Percentiles rank a stretch among this genome's conserved stretches.
Evolutionary conservation across 768 basidiomycete species (phyloP).

Genomic region (Calocybe gangraenosa): DNA sequence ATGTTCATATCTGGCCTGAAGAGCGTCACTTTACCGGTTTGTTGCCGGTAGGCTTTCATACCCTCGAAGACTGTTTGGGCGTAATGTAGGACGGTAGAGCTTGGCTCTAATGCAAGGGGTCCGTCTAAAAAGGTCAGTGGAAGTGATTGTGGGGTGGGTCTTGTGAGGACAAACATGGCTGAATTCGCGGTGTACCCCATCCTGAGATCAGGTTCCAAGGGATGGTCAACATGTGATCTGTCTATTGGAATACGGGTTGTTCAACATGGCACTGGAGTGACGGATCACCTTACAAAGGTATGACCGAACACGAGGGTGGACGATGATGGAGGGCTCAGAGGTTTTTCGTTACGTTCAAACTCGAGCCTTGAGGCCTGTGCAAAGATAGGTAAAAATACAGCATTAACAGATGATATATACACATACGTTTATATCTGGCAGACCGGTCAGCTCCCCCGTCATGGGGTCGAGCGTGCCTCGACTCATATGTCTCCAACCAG

Average conservation of each 20-base stretch:
- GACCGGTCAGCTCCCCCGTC: constrained; percentile 19
- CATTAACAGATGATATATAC: not conserved
- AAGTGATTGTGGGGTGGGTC: constrained; percentile 3
- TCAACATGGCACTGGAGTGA: constrained; percentile 5
- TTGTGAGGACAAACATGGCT: constrained; percentile 61
- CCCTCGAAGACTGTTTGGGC: constrained; percentile 91
- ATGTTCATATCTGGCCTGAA: constrained; percentile 98
- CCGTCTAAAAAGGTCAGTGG: constrained; percentile 44
- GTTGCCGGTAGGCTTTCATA: constrained; percentile 86
- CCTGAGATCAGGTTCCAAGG: constrained; percentile 70
- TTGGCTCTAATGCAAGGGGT: constrained; percentile 71
- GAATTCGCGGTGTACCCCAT: constrained; percentile 81
- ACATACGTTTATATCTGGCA: constrained; percentile 34
- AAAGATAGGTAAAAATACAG: not conserved
- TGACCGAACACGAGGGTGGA: constrained; percentile 78
- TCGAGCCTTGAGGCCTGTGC: constrained; percentile 50
- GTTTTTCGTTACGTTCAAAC: constrained; percentile 43
- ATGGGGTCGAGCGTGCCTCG: constrained; percentile 11
- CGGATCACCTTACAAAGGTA: constrained; percentile 59
- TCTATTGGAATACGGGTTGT: constrained; percentile 33
- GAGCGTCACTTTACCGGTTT: constrained; percentile 68
- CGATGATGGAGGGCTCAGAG: constrained; percentile 59
- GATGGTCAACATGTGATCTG: constrained; percentile 84
- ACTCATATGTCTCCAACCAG: constrained; percentile 11
- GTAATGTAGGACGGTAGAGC: constrained; percentile 84